phyloP scores from a whole-genome alignment of 169 alveolate genomes.

The Miamiensis avidus region DNA sequence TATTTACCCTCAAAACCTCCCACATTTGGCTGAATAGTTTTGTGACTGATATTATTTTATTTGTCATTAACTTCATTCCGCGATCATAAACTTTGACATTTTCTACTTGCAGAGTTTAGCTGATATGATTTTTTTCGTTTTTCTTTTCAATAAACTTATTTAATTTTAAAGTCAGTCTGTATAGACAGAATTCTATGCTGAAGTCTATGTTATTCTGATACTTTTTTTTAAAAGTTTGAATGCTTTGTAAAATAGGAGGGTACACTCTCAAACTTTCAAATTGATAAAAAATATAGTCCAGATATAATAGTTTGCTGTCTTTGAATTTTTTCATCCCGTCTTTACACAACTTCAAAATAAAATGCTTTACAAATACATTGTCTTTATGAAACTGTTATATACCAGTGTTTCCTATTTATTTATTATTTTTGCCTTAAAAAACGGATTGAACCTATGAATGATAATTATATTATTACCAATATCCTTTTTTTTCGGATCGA shows the following conservation, averaged over 20 bases:
- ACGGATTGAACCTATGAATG: no score
- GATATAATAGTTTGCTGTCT: conserved; percentile 28
- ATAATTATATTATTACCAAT: no score
- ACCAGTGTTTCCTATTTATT: not conserved
- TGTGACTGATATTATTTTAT: conserved; percentile 16
- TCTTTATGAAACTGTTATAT: conserved; percentile 37
- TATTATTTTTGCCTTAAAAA: no score
- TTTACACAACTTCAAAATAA: conserved; percentile 32
- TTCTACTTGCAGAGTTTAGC: conserved; percentile 18
- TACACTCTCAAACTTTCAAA: conserved; percentile 42
- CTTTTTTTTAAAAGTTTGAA: conserved; percentile 26
- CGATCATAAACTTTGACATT: conserved; percentile 37
- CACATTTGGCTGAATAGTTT: conserved; percentile 21
- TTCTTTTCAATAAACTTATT: conserved; percentile 15
- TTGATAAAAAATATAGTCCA: conserved; percentile 33
- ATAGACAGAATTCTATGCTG: conserved; percentile 39
- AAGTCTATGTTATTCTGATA: conserved; percentile 32
- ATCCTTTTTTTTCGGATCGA: conserved; percentile 36
- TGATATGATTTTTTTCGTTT: conserved; percentile 30
- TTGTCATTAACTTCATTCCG: conserved; percentile 27
- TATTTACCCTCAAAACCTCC: no score
- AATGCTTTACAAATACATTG: conserved; percentile 42
- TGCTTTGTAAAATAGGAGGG: conserved; percentile 17
- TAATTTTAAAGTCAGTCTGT: conserved; percentile 23
- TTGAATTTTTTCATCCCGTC: conserved; percentile 42